Conservation (phyloP, 495 filamentous ascomycete genomes). For the Penicillium silybi region DNA sequence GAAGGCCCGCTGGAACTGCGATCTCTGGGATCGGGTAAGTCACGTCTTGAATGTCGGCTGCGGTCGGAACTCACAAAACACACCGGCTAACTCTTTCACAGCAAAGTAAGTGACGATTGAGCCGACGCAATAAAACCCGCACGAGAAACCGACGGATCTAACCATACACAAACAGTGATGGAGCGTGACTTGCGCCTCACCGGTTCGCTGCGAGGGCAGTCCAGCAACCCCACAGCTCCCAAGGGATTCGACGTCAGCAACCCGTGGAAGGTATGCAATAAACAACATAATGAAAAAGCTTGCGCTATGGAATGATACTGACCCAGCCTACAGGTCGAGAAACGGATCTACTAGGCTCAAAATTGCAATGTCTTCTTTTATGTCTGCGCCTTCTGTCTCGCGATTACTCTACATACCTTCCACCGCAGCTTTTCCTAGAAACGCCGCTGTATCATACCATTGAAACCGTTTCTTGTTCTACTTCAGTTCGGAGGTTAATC, state of each 20-base stretch:
- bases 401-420: constrained; percentile 26
- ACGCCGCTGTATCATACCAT: constrained; percentile 26
- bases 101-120: constrained; percentile 64
- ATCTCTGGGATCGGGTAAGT: constrained; percentile 91
- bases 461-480: constrained; percentile 7
- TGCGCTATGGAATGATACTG: constrained; percentile 1
- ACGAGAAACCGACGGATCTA: not conserved
- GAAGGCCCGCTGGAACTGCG: constrained; percentile 73
- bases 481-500: constrained; percentile 38
- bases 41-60: constrained; percentile 26
- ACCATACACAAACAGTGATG: constrained; percentile 70
- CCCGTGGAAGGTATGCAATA: constrained; percentile 74
- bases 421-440: constrained; percentile 24
- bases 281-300: not conserved
- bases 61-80: constrained; percentile 22
- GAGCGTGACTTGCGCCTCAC: constrained; percentile 89
- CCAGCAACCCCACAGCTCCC: constrained; percentile 73
- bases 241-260: constrained; percentile 91
- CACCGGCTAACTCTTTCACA: constrained; percentile 44
- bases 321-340: constrained; percentile 32
- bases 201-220: constrained; percentile 79
- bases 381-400: constrained; percentile 18
- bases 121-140: not conserved
- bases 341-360: constrained; percentile 36
- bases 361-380: constrained; percentile 25